A percentile compares a stretch with the other conserved stretches of the same genome.
Evolutionary conservation across 2,329 filamentous ascomycete genomes (phyloP).

Genomic region (Phialophora expanda): DNA sequence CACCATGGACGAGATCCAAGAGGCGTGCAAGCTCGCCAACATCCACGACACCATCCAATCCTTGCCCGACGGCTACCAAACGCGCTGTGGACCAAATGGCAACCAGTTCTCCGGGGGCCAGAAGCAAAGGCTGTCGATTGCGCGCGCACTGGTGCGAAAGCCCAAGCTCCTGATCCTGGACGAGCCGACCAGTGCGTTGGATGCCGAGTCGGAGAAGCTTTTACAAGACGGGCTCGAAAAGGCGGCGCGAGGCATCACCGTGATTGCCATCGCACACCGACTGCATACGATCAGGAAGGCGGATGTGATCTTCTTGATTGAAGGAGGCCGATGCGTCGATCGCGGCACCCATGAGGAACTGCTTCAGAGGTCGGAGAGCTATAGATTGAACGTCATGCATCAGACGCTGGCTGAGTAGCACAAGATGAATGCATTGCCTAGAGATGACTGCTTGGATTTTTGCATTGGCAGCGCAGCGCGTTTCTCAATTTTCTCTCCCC

Average conservation of each 20-base stretch:
- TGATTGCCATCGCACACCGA: constrained; percentile 51
- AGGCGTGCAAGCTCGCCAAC: constrained; percentile 70
- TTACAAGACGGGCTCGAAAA: constrained; percentile 51
- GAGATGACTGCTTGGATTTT: no score
- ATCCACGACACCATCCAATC: constrained; percentile 57
- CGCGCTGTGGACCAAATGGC: constrained; percentile 61
- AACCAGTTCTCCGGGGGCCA: constrained; percentile 63
- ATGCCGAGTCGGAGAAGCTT: constrained; percentile 58
- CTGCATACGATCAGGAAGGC: constrained; percentile 58
- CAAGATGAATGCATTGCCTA: no score
- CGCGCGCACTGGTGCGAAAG: constrained; percentile 61
- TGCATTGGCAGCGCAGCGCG: no score
- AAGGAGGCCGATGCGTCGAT: constrained; percentile 77
- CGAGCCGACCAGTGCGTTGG: constrained; percentile 65
- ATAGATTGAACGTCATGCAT: constrained; percentile 49
- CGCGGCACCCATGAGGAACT: constrained; percentile 77
- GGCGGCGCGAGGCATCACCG: constrained; percentile 59
- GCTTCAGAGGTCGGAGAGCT: constrained; percentile 71
- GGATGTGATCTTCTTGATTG: constrained; percentile 77
- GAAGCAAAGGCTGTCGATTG: constrained; percentile 63
- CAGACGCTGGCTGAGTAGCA: constrained; percentile 23
- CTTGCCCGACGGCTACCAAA: constrained; percentile 58
- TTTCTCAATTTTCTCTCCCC: no score
- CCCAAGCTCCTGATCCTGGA: constrained; percentile 64
- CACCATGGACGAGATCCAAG: constrained; percentile 72